Conservation (phyloP, 345 rosid species). For the Eutrema yunnanense region DNA sequence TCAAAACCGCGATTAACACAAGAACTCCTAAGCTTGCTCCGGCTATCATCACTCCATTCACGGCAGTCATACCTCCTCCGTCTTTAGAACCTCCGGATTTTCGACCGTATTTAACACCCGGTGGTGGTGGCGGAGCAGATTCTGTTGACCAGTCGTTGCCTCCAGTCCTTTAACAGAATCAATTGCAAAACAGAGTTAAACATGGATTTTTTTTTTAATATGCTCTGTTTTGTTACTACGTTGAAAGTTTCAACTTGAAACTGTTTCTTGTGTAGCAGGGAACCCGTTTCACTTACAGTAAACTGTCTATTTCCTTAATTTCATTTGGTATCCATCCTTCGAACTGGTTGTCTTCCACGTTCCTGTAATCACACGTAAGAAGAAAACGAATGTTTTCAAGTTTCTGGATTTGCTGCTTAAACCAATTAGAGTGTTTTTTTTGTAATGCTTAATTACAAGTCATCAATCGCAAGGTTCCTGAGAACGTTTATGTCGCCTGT, state of each 20-base stretch:
- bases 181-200: constrained; percentile 16
- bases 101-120: constrained; percentile 41
- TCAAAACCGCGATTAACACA: constrained; percentile 33
- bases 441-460: constrained; percentile 44
- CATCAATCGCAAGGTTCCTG: constrained; percentile 56
- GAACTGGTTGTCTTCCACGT: constrained; percentile 67
- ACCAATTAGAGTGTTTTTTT: not conserved
- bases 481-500: constrained; percentile 68
- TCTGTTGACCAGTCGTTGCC: constrained; percentile 86
- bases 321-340: constrained; percentile 83
- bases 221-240: not conserved
- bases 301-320: constrained; percentile 48
- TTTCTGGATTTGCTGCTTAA: not conserved
- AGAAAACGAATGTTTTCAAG: not conserved
- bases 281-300: constrained; percentile 49
- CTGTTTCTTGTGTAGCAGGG: not conserved
- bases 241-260: not conserved
- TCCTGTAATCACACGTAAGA: constrained; percentile 37
- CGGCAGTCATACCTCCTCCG: constrained; percentile 15
- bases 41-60: constrained; percentile 43
- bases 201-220: not conserved
- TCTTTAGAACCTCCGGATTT: constrained; percentile 13
- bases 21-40: constrained; percentile 46
- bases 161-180: constrained; percentile 46
- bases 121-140: constrained; percentile 85